These are phyloP conservation scores for Trichoderma koningiopsis DNA, from an alignment of 2,329 filamentous ascomycete genomes.

Conservation along the genomic window DNA sequence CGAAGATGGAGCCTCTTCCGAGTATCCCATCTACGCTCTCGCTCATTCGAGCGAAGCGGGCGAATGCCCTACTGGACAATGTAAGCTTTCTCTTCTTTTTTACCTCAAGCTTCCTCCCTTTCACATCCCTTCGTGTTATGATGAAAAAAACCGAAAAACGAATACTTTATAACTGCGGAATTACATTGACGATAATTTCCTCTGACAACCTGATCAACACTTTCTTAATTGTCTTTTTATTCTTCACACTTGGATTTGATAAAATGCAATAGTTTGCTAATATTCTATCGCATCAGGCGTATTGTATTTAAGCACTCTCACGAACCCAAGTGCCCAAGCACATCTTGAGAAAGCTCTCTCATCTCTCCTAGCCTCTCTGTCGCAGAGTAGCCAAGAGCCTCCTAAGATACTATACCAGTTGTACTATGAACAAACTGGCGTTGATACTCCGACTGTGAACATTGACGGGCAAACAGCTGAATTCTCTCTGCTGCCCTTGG, in stretches of 20 bases:
- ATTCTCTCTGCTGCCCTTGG: constrained; percentile 62
- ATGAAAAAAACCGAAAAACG: constrained; percentile 70
- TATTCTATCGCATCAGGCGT: constrained; percentile 40
- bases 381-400: constrained; percentile 33
- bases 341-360: constrained; percentile 46
- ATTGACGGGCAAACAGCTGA: constrained; percentile 50
- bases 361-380: constrained; percentile 43
- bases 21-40: constrained; percentile 59
- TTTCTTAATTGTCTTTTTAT: constrained; percentile 15
- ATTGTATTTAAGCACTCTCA: constrained; percentile 45
- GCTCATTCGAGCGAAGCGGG: constrained; percentile 88
- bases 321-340: constrained; percentile 39
- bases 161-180: constrained; percentile 99
- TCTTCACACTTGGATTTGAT: not conserved
- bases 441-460: constrained; percentile 33
- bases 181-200: constrained; percentile 79
- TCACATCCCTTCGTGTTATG: constrained; percentile 59
- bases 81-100: constrained; percentile 63
- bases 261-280: not conserved
- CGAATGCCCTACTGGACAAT: constrained; percentile 84
- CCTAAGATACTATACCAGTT: constrained; percentile 52
- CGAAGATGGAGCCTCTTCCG: constrained; percentile 38
- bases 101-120: not conserved
- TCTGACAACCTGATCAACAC: constrained; percentile 85
- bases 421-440: constrained; percentile 56